phyloP scores from a whole-genome alignment of 108 stramenopile species.

The Pseudonitzschia multiseries region DNA sequence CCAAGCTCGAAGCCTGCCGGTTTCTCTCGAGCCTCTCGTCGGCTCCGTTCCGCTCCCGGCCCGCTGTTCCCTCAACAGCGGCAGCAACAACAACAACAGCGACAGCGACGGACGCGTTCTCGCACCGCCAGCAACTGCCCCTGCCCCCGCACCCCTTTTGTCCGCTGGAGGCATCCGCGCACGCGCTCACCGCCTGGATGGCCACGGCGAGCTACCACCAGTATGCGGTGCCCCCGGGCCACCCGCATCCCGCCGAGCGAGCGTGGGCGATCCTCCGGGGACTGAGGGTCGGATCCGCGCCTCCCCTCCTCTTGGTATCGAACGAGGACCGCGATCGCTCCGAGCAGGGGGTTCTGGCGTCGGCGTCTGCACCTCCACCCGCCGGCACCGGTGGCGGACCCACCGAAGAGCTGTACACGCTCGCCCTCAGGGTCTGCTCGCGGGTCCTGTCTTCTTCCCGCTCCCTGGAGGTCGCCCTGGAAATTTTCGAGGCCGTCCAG shows the following conservation, averaged over 20 bases:
- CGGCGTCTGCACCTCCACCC: too few relatives aligned
- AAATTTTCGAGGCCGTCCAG: constrained; percentile 16
- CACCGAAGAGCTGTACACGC: constrained; percentile 10
- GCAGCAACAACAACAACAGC: too few relatives aligned
- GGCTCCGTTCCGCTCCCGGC: not conserved
- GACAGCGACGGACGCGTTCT: not conserved
- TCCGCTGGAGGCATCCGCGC: constrained; percentile 14
- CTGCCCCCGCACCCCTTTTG: not conserved
- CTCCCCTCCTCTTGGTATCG: constrained; percentile 17
- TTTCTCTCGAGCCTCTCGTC: not conserved
- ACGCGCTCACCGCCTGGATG: constrained; percentile 27
- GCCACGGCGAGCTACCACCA: constrained; percentile 1
- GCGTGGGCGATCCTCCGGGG: constrained; percentile 27
- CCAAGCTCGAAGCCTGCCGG: constrained; percentile 23
- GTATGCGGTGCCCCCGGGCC: not conserved
- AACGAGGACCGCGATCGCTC: too few relatives aligned
- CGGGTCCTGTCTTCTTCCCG: not conserved
- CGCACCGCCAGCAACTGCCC: not conserved
- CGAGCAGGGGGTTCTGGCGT: too few relatives aligned
- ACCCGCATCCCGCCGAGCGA: constrained; percentile 16
- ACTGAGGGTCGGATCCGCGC: constrained; percentile 5
- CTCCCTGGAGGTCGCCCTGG: constrained; percentile 5
- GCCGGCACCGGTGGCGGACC: constrained; percentile 3
- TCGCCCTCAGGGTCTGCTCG: constrained; percentile 23
- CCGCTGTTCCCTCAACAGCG: not conserved